Evolutionary conservation across 2,329 filamentous ascomycete species (phyloP).

Genomic region (Biscogniauxia mediterranea): DNA sequence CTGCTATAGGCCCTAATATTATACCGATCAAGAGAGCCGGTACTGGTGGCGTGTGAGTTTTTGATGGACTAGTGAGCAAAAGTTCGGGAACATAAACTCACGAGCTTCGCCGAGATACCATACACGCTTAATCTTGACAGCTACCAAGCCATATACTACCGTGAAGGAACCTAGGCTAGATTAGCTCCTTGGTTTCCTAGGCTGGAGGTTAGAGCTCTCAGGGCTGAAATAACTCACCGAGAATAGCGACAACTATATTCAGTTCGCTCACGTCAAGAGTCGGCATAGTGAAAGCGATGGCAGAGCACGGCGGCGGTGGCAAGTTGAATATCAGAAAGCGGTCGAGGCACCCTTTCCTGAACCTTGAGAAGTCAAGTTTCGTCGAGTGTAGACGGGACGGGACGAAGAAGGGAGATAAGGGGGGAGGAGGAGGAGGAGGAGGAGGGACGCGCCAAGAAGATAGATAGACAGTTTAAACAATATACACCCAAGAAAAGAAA

Average conservation of each 20-base stretch:
- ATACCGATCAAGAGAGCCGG: slow-evolving; percentile 55
- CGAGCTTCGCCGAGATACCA: slow-evolving; percentile 56
- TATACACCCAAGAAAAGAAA: slow-evolving; percentile 6
- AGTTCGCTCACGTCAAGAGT: slow-evolving; percentile 50
- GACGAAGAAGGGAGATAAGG: slow-evolving; percentile 16
- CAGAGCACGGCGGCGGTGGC: background rate
- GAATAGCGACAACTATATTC: slow-evolving; percentile 48
- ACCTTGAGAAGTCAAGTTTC: slow-evolving; percentile 3
- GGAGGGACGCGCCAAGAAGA: too few relatives aligned
- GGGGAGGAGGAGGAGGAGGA: too few relatives aligned
- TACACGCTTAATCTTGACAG: slow-evolving; percentile 50
- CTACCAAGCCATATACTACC: slow-evolving; percentile 48
- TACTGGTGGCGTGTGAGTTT: slow-evolving; percentile 36
- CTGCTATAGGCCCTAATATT: slow-evolving; percentile 51
- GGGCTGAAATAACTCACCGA: slow-evolving; percentile 36
- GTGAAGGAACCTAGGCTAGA: slow-evolving; percentile 42
- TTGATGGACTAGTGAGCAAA: background rate
- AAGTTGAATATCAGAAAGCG: slow-evolving; percentile 1
- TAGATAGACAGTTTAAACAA: slow-evolving; percentile 4
- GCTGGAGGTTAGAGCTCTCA: slow-evolving; percentile 21
- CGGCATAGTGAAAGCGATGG: slow-evolving; percentile 37
- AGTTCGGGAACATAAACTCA: slow-evolving; percentile 30
- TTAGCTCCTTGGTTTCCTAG: slow-evolving; percentile 22
- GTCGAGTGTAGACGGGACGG: background rate
- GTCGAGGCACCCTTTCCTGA: background rate